Percentiles rank a stretch among this genome's conserved stretches.
phyloP scores from a whole-genome alignment of 768 basidiomycete genomes.

The Leccinum truebloodii region DNA sequence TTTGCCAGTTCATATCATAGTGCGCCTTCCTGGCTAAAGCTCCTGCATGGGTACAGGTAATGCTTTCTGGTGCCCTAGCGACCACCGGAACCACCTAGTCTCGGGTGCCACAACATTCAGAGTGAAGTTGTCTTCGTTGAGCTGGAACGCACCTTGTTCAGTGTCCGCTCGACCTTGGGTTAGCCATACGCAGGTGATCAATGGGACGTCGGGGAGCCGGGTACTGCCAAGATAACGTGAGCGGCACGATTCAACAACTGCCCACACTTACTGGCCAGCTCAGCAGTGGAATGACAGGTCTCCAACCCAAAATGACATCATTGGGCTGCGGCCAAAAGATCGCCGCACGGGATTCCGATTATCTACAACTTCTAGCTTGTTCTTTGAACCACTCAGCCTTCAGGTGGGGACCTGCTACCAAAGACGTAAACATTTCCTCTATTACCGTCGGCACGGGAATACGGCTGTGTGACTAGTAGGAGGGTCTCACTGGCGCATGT shows the following conservation, averaged over 20 bases:
- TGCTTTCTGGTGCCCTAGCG: constrained; percentile 16
- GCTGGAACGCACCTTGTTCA: constrained; percentile 41
- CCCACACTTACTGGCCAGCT: constrained; percentile 34
- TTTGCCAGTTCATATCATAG: background rate
- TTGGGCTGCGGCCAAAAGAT: constrained; percentile 27
- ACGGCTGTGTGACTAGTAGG: background rate
- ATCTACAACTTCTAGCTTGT: constrained; percentile 21
- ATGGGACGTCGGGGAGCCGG: background rate
- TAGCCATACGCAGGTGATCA: background rate
- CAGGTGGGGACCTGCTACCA: constrained; percentile 22
- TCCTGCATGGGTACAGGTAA: background rate
- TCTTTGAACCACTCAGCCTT: constrained; percentile 20
- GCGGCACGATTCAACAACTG: constrained; percentile 30
- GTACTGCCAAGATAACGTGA: constrained; percentile 17
- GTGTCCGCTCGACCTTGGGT: constrained; percentile 11
- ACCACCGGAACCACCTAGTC: constrained; percentile 8
- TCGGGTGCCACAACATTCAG: constrained; percentile 30
- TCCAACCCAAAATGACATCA: constrained; percentile 43
- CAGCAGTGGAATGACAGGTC: constrained; percentile 38
- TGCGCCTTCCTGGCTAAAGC: constrained; percentile 27
- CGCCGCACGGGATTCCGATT: constrained; percentile 28
- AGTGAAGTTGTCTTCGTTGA: constrained; percentile 40
- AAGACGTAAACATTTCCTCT: constrained; percentile 25
- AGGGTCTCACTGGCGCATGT: constrained; percentile 20
- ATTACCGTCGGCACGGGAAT: background rate